Evolutionary conservation across 305 asterid species (phyloP).

Genomic region (Stenogyne calaminthoides): DNA sequence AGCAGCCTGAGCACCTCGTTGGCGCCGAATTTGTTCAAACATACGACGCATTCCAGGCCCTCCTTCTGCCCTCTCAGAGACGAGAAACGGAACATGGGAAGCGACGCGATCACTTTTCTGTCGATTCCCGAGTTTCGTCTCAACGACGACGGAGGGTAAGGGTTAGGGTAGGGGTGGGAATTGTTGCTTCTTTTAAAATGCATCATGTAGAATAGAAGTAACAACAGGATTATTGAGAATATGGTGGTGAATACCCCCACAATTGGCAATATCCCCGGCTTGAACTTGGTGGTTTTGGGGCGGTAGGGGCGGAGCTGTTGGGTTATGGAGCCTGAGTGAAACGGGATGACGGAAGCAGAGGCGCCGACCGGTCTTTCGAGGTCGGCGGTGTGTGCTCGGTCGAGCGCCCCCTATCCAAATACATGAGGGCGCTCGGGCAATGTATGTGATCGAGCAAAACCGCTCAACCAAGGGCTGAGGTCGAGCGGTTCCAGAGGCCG

Average conservation of each 20-base stretch:
- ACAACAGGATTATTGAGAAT: slow-evolving; percentile 57
- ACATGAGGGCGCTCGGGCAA: no score
- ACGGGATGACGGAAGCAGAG: no score
- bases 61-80: slow-evolving; percentile 70
- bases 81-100: slow-evolving; percentile 71
- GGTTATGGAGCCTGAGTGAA: no score
- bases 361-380: no score
- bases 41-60: slow-evolving; percentile 84
- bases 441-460: no score
- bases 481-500: no score
- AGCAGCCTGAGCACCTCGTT: slow-evolving; percentile 60
- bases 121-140: slow-evolving; percentile 64
- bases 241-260: slow-evolving; percentile 59
- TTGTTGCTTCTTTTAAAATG: slow-evolving; percentile 53
- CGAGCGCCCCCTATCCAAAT: no score
- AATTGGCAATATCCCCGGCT: slow-evolving; percentile 54
- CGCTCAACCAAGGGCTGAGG: no score
- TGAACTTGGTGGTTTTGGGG: slow-evolving; percentile 35
- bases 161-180: slow-evolving; percentile 5
- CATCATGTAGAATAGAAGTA: slow-evolving; percentile 64
- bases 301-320: no score
- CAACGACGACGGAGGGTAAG: slow-evolving; percentile 20
- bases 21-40: slow-evolving; percentile 59
- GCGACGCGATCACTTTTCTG: slow-evolving; percentile 52
- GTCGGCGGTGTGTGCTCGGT: no score